Evolutionary conservation across 768 basidiomycete genomes (phyloP).

Genomic region (Mycena leptocephala): DNA sequence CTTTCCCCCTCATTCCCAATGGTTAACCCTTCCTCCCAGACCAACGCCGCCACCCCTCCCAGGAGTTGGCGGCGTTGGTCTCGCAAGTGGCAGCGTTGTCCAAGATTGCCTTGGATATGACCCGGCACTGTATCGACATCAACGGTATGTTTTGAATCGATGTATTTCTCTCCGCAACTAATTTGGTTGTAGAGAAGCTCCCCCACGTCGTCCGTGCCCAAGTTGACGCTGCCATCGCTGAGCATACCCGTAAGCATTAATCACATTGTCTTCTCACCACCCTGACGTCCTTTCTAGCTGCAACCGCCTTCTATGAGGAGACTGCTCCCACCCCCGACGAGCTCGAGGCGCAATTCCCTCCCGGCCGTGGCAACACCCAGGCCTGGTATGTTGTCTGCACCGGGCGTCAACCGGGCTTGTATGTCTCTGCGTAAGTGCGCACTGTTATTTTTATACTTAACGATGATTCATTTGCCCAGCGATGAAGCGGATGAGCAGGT

Average conservation of each 20-base stretch:
- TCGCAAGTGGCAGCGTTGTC: background rate
- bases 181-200: background rate
- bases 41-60: background rate
- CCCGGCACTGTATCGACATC: constrained; percentile 6
- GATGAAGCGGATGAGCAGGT: background rate
- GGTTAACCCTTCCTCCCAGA: background rate
- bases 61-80: constrained; percentile 16
- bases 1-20: background rate
- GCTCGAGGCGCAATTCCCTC: background rate
- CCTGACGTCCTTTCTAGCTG: background rate
- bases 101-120: background rate
- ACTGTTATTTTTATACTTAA: too few species aligned
- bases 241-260: background rate
- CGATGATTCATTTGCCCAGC: background rate
- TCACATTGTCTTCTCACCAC: background rate
- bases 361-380: background rate
- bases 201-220: background rate
- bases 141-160: background rate
- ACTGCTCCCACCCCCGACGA: background rate
- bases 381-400: constrained; percentile 3
- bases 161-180: background rate
- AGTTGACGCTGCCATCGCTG: background rate
- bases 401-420: constrained; percentile 2
- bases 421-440: background rate
- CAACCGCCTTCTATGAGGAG: background rate